Base-by-base conservation (phyloP, 1,139 yeast species). In the Yamadazyma jaroonii region DNA sequence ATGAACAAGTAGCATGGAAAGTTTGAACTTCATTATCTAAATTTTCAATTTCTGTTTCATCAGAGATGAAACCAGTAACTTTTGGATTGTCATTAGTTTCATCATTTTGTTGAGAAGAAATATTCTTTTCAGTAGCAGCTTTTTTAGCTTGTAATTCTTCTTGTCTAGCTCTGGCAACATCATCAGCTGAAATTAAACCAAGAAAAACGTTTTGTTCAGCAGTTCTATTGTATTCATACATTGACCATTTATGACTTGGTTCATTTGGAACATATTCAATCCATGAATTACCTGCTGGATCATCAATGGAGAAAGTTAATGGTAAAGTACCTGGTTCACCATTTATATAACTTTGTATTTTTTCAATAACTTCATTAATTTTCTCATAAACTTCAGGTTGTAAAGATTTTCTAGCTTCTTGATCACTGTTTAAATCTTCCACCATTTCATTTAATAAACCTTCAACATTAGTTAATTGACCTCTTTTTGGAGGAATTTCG, bases 231-330 rank as follows among this genome's bases (percentile, higher is more conserved):
- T 92, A 92, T 52, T 89, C 94, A 32, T 74, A 72, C 64, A 81
- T 84, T 22, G 95, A 76, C 97, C 97, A 90, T 57, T 89, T 88
- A 62, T 88, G 96, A 37, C 85, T 69, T 9, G 96, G 75, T 58
- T 90, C 96, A 40, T 86, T 90, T 14, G 97, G 97, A 41, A 77
- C 64, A 56, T 77, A 89, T 58, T 89, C 96, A 40, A 94, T 82
- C 96, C 97, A 94, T 2, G 97, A 90, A 64, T 94, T 92, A 14
- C 99, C 99, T 1, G 97, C 79, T 25, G 98, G 97, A 62, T 92
- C 99, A 59, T 90, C 97, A 13, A 89, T 65, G 12, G 77, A 71
- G 37, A 94, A 75, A 0, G 95, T 86, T 45, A 92, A 58, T 2
- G 98, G 98, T 42, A 89, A 64, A 10, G 78, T 74, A 26, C 76